These are phyloP conservation scores for Fistulinella cinereoalba DNA, from an alignment of 1,284 basidiomycete species.

Conservation along the genomic window DNA sequence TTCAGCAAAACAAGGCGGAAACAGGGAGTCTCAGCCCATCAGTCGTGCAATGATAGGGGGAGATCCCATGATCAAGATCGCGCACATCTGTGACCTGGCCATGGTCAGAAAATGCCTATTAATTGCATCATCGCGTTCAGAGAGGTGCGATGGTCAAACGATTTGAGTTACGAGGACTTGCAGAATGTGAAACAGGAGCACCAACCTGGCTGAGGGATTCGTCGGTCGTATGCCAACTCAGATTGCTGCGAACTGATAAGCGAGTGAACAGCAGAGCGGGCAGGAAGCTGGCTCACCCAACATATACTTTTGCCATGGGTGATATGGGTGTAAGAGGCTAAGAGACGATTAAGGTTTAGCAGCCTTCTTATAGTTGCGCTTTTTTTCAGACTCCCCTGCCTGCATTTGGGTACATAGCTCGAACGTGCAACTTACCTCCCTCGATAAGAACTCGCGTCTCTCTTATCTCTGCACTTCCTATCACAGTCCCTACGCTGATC, in stretches of 20 bases:
- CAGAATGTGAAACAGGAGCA: slow-evolving; percentile 40
- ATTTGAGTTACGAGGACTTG: slow-evolving; percentile 27
- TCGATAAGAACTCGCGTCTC: not conserved
- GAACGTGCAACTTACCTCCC: slow-evolving; percentile 2
- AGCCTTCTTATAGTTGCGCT: slow-evolving; percentile 29
- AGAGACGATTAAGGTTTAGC: slow-evolving; percentile 20
- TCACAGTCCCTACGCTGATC: not conserved
- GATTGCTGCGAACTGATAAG: slow-evolving; percentile 52
- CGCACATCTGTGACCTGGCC: slow-evolving; percentile 75
- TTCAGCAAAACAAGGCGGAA: slow-evolving; percentile 34
- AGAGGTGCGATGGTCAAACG: slow-evolving; percentile 2
- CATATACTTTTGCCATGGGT: slow-evolving; percentile 78
- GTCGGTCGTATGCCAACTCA: slow-evolving; percentile 91
- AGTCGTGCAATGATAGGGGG: slow-evolving; percentile 35
- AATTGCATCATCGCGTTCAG: not conserved
- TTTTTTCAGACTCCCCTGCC: slow-evolving; percentile 37
- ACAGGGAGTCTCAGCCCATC: slow-evolving; percentile 34
- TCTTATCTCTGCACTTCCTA: slow-evolving; percentile 17
- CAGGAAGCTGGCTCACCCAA: slow-evolving; percentile 64
- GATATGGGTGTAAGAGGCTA: slow-evolving; percentile 10
- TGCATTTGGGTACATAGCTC: slow-evolving; percentile 25
- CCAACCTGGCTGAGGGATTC: slow-evolving; percentile 77
- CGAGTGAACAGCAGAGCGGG: not conserved
- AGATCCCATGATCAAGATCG: slow-evolving; percentile 41
- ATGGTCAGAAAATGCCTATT: slow-evolving; percentile 64